Evolutionary conservation across 192 early-diverging fungal species (phyloP), one percentile per base, ranked within the genome.

Genomic region (Entomortierella parvispora): DNA sequence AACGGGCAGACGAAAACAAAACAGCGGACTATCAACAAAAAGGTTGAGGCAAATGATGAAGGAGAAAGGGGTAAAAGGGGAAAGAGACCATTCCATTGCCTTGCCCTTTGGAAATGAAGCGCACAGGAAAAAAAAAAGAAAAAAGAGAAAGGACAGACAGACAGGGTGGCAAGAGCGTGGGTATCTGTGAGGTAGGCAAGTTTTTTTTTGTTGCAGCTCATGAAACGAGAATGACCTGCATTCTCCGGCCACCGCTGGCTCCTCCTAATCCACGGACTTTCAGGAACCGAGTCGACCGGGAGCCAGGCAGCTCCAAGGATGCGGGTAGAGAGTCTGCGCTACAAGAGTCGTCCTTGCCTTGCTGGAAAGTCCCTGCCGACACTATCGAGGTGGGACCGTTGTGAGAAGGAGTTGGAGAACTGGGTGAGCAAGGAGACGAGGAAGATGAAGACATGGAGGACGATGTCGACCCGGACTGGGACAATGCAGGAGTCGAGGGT

Each of bases 201-300:
- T 40, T 40, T 40, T 5, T 40, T 9, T 18, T 49, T 49, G 4
- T 12, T 12, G 37, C 12, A 12, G 37, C 37, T 63, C 34, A 63
- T 43, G 62, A 65, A 22, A 72, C 70, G 29, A 72, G 44, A 47
- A 72, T 64, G 42, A 72, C 70, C 43, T 72, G 70, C 70, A 72
- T 72, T 59, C 70, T 64, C 26, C 70, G 62, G 7, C 69, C 61
- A 51, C 61, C 49, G 26, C 42, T 57, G 4, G 54, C 62, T n/a
- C 70, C 70, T 50, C 70, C 70, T 40, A 72, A 51, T 47, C 70
- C 70, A 43, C 70, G 70, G 20, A 72, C 70, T 26, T 46, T 72
- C 28, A 72, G 49, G 57, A 65, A 57, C 42, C 70, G 61, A 37
- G 48, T 72, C 29, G 61, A 45, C 22, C 65, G 61, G 2, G 62